Evolutionary conservation across 2,329 filamentous ascomycete species (phyloP).

Genomic region (Microsporum ferrugineum): DNA sequence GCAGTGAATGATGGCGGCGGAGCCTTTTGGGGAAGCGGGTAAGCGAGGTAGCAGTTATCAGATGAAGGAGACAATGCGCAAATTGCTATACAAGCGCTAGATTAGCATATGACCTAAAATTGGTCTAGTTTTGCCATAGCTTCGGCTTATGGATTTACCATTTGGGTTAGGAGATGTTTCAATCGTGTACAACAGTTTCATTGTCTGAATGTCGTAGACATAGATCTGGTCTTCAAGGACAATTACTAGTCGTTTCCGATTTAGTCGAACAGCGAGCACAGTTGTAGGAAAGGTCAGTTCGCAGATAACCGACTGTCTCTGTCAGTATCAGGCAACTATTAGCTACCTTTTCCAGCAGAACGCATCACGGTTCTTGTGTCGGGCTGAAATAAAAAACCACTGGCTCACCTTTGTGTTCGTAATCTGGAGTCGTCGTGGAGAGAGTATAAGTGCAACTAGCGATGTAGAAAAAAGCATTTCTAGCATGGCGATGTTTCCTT

Average conservation of each 20-base stretch:
- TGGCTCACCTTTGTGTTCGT: slow-evolving; percentile 79
- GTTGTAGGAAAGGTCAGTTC: slow-evolving; percentile 97
- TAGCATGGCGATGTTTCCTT: slow-evolving; percentile 88
- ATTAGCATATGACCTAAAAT: background rate
- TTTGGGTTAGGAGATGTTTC: slow-evolving; percentile 86
- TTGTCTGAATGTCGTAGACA: slow-evolving; percentile 96
- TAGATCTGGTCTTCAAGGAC: slow-evolving; percentile 95
- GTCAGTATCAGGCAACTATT: slow-evolving; percentile 6
- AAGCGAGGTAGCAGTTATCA: slow-evolving; percentile 90
- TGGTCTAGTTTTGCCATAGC: background rate
- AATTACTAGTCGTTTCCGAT: slow-evolving; percentile 85
- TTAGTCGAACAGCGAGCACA: slow-evolving; percentile 83
- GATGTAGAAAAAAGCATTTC: slow-evolving; percentile 99
- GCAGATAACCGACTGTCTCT: slow-evolving; percentile 78
- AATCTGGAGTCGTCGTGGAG: slow-evolving; percentile 83
- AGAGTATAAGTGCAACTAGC: slow-evolving; percentile 83
- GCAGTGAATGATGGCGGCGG: slow-evolving; percentile 42
- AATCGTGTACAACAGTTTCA: slow-evolving; percentile 87
- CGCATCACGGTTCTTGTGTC: background rate
- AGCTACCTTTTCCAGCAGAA: background rate
- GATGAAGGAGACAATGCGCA: slow-evolving; percentile 89
- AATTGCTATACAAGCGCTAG: slow-evolving; percentile 47
- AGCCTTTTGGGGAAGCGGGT: slow-evolving; percentile 65
- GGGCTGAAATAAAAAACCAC: background rate
- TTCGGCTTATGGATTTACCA: slow-evolving; percentile 33